These are phyloP conservation scores for Exophiala bonariae DNA, from an alignment of 2,329 filamentous ascomycete genomes.

Conservation along the genomic window DNA sequence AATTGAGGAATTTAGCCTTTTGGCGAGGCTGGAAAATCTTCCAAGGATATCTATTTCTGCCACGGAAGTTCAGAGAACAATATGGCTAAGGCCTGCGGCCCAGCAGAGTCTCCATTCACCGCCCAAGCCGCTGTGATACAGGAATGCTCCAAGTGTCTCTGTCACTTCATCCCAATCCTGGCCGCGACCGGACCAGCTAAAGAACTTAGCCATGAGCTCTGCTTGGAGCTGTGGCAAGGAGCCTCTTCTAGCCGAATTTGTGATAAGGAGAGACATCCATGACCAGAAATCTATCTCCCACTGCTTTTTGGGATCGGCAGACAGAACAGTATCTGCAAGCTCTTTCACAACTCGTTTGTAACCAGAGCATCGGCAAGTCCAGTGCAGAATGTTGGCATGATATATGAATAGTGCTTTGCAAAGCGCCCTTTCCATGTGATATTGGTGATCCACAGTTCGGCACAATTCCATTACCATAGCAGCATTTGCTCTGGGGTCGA, in stretches of 20 bases:
- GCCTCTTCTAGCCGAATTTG: constrained; percentile 18
- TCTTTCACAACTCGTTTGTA: constrained; percentile 13
- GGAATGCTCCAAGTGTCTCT: constrained; percentile 4
- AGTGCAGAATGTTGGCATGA: constrained; percentile 17
- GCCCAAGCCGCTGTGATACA: constrained; percentile 14
- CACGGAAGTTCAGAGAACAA: no score
- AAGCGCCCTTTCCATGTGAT: constrained; percentile 7
- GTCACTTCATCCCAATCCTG: constrained; percentile 11
- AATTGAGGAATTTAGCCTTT: no score
- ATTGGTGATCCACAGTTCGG: neutral
- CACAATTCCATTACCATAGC: constrained; percentile 17
- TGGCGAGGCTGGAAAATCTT: no score
- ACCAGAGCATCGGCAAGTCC: constrained; percentile 19
- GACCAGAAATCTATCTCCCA: constrained; percentile 10
- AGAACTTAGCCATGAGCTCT: constrained; percentile 12
- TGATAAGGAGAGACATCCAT: constrained; percentile 15
- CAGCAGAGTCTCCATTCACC: constrained; percentile 19
- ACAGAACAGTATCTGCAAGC: constrained; percentile 9
- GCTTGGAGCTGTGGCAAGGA: constrained; percentile 9
- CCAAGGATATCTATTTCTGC: no score
- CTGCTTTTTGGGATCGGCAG: neutral
- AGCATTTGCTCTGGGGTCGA: constrained; percentile 17
- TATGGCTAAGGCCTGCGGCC: neutral
- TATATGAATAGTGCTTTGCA: constrained; percentile 20
- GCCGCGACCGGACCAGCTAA: neutral